phyloP scores from a whole-genome alignment of 352 stramenopile genomes.

The Phytophthora meadii region DNA sequence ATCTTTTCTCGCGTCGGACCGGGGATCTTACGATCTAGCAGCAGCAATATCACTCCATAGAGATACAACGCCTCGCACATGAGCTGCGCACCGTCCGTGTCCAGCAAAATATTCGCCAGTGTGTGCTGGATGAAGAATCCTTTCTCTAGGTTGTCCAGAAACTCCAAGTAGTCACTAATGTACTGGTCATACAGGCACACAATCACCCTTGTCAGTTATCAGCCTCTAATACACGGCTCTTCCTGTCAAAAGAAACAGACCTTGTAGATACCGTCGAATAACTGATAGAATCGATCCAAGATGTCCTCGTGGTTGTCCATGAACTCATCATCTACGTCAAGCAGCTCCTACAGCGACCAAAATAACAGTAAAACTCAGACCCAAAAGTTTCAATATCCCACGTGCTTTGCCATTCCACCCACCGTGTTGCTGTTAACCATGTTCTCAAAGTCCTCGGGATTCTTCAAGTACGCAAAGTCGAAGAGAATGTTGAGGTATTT shows the following conservation, averaged over 20 bases:
- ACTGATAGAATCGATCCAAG: conserved; percentile 88
- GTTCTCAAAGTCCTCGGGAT: conserved; percentile 95
- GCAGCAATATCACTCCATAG: conserved; percentile 94
- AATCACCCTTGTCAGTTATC: conserved; percentile 1
- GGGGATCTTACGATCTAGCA: conserved; percentile 93
- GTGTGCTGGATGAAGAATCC: conserved; percentile 97
- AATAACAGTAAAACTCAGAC: conserved; percentile 7
- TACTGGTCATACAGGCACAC: conserved; percentile 60
- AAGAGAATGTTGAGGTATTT: conserved; percentile 95
- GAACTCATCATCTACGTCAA: conserved; percentile 93
- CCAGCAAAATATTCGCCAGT: conserved; percentile 94
- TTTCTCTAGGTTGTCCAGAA: conserved; percentile 92
- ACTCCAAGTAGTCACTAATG: conserved; percentile 92
- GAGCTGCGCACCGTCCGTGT: conserved; percentile 93
- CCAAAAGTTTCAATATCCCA: conserved; percentile 13
- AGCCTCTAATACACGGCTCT: neutral
- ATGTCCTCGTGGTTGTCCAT: conserved; percentile 90
- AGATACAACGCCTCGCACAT: conserved; percentile 95
- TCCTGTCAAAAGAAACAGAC: conserved; percentile 20
- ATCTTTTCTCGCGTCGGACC: conserved; percentile 92
- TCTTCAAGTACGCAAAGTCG: conserved; percentile 96
- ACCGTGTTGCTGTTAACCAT: conserved; percentile 92
- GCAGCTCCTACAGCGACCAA: conserved; percentile 57
- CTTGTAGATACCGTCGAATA: conserved; percentile 92
- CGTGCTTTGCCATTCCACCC: conserved; percentile 5